A percentile compares a stretch with the other conserved stretches of the same genome.
Conservation (phyloP, 2,329 filamentous ascomycete species). For the Aspergillus fischeri region DNA sequence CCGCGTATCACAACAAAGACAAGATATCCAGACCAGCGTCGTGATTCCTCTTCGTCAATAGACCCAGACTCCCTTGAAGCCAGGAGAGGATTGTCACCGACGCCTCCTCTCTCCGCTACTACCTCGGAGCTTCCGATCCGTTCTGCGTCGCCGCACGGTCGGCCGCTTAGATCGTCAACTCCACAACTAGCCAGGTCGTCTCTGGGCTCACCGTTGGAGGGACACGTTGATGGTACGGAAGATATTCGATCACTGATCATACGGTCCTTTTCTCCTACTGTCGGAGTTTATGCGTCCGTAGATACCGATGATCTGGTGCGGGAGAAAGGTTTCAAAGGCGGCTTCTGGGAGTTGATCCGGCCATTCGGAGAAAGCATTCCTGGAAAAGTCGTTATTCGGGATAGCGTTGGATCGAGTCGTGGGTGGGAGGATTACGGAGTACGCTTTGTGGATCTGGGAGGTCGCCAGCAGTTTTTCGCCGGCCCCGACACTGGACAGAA, state of each 20-base stretch:
- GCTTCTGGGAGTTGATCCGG: conserved; percentile 78
- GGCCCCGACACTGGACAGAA: conserved; percentile 37
- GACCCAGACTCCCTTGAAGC: conserved; percentile 47
- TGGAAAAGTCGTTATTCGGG: conserved; percentile 84
- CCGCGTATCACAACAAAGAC: conserved; percentile 58
- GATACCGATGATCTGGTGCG: conserved; percentile 77
- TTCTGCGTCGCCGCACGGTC: conserved; percentile 62
- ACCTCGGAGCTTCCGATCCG: conserved; percentile 65
- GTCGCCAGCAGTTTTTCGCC: conserved; percentile 35
- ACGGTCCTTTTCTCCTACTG: conserved; percentile 81
- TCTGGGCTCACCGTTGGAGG: conserved; percentile 47
- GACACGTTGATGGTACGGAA: conserved; percentile 50
- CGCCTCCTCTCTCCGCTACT: conserved; percentile 51
- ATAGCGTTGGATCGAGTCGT: conserved; percentile 80
- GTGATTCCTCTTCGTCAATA: conserved; percentile 48
- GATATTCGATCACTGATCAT: conserved; percentile 65
- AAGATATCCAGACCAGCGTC: conserved; percentile 47
- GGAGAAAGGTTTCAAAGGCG: conserved; percentile 78
- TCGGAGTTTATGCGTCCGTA: conserved; percentile 79
- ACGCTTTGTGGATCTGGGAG: conserved; percentile 68
- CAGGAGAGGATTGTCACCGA: conserved; percentile 56
- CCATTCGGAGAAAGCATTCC: conserved; percentile 86
- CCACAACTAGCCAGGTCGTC: conserved; percentile 45
- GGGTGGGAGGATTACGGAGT: conserved; percentile 87
- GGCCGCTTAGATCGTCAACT: conserved; percentile 55